A percentile compares a stretch with the other conserved stretches of the same genome.
Evolutionary conservation across 2,329 filamentous ascomycete genomes (phyloP).

Genomic region (Cordyceps pruinosa): DNA sequence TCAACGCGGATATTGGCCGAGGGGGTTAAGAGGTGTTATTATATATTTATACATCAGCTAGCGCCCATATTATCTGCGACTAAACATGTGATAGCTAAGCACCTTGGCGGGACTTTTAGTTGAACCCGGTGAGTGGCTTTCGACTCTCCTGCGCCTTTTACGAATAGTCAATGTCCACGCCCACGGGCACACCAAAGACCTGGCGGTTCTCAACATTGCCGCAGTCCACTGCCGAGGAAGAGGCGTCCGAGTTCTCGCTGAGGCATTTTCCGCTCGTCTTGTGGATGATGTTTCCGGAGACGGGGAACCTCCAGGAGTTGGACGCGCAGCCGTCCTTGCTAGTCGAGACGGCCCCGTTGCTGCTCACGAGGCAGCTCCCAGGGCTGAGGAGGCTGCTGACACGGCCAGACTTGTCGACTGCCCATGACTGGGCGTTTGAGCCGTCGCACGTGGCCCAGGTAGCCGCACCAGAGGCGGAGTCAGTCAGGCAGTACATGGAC

Average conservation of each 20-base stretch:
- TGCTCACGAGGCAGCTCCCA: constrained; percentile 22
- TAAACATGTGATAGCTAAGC: no score
- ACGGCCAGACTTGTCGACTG: constrained; percentile 22
- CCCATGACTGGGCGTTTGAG: constrained; percentile 35
- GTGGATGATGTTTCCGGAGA: constrained; percentile 35
- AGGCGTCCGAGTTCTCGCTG: constrained; percentile 24
- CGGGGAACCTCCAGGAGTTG: constrained; percentile 32
- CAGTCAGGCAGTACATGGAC: constrained; percentile 31
- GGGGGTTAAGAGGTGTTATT: no score
- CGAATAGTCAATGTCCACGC: constrained; percentile 17
- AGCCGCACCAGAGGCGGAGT: constrained; percentile 15
- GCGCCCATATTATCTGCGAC: no score
- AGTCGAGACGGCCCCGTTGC: constrained; percentile 8
- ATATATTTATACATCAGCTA: no score
- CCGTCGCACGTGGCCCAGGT: constrained; percentile 29
- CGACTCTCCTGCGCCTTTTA: neutral
- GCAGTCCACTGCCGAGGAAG: constrained; percentile 23
- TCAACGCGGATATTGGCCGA: no score
- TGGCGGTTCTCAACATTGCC: constrained; percentile 31
- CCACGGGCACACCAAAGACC: constrained; percentile 38
- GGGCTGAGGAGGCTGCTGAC: constrained; percentile 29
- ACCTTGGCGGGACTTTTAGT: no score
- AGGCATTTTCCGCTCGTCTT: constrained; percentile 26
- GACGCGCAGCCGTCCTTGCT: neutral
- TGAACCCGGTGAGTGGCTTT: neutral